Percentiles rank a stretch among this genome's conserved stretches.
phyloP scores from a whole-genome alignment of 305 asterid genomes.

The Solanum hybrid region DNA sequence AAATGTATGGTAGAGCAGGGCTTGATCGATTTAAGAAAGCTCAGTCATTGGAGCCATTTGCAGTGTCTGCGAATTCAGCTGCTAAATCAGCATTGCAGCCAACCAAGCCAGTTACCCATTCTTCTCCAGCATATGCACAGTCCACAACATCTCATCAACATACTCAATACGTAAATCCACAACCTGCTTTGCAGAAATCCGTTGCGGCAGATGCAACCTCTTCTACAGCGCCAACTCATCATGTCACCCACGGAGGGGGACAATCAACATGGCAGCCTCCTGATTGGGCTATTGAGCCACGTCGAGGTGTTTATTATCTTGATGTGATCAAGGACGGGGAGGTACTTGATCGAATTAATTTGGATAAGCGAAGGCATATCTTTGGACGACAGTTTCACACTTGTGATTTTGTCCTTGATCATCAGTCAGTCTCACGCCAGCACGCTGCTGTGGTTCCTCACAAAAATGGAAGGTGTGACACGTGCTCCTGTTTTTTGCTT shows the following conservation, averaged over 20 bases:
- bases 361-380: conserved; percentile 69
- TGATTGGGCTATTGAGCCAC: conserved; percentile 97
- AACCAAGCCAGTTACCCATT: conserved; percentile 20
- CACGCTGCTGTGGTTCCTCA: conserved; percentile 93
- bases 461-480: conserved; percentile 72
- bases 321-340: conserved; percentile 88
- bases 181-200: conserved; percentile 28
- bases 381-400: conserved; percentile 86
- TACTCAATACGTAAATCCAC: conserved; percentile 29
- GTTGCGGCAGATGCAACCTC: conserved; percentile 22
- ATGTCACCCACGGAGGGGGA: conserved; percentile 74
- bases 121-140: conserved; percentile 27
- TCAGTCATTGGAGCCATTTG: conserved; percentile 67
- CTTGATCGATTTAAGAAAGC: conserved; percentile 96
- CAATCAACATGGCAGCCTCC: conserved; percentile 97
- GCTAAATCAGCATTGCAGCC: conserved; percentile 21
- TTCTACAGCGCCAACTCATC: conserved; percentile 35
- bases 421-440: conserved; percentile 94
- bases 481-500: background rate
- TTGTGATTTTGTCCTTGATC: conserved; percentile 95
- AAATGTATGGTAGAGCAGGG: conserved; percentile 83
- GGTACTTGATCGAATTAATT: conserved; percentile 58
- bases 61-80: conserved; percentile 42
- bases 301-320: conserved; percentile 70
- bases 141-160: conserved; percentile 31